Evolutionary conservation across 2,329 filamentous ascomycete species (phyloP).

Genomic region (Monosporascus sp.): DNA sequence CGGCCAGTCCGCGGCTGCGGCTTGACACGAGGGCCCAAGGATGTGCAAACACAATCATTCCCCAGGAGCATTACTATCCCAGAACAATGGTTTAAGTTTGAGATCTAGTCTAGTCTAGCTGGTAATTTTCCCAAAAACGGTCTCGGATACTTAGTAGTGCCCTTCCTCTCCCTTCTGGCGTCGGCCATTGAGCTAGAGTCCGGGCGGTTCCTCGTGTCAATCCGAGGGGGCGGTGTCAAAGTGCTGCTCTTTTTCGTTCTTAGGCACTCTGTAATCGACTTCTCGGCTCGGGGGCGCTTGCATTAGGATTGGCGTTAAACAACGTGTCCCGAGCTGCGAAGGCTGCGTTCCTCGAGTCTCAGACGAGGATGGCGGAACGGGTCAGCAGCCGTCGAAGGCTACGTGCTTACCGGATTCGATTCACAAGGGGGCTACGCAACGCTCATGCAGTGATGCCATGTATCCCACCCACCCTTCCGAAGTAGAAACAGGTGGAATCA

Average conservation of each 20-base stretch:
- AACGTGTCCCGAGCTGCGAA: neutral
- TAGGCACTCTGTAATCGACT: no score
- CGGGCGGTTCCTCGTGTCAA: no score
- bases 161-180: neutral
- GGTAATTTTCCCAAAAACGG: neutral
- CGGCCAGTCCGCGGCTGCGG: no score
- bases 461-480: neutral
- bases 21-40: no score
- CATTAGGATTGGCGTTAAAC: no score
- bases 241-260: no score
- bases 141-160: neutral
- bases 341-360: neutral
- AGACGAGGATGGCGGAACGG: neutral
- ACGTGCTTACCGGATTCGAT: neutral
- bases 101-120: neutral
- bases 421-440: neutral
- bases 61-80: neutral
- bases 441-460: neutral
- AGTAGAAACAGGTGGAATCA: neutral
- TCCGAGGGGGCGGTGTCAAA: no score
- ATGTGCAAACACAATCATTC: no score
- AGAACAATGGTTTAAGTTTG: neutral
- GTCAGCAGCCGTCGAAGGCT: neutral
- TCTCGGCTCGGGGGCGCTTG: no score
- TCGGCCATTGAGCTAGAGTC: no score